Evolutionary conservation across 345 rosid genomes (phyloP).

Genomic region (Leavenworthia alabamica): DNA sequence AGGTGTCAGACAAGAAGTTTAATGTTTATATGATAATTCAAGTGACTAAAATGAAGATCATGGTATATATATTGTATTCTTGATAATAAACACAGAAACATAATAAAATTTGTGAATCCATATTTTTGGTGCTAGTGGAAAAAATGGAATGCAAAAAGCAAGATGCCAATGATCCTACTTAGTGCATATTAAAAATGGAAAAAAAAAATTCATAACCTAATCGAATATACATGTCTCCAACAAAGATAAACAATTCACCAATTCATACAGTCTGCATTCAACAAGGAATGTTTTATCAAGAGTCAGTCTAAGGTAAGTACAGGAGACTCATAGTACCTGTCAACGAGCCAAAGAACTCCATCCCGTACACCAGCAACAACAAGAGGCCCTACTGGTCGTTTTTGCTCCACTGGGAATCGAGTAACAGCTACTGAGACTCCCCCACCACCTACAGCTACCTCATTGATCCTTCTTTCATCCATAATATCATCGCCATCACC

Average conservation of each 20-base stretch:
- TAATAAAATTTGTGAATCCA: background rate
- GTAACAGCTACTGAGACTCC: conserved; percentile 98
- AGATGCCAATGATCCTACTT: conserved; percentile 6
- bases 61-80: background rate
- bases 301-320: background rate
- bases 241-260: background rate
- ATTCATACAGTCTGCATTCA: background rate
- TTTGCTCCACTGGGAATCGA: conserved; percentile 90
- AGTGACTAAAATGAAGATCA: conserved; percentile 8
- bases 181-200: conserved; percentile 3
- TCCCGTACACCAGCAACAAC: conserved; percentile 90
- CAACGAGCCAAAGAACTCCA: conserved; percentile 99
- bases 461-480: conserved; percentile 73
- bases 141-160: background rate
- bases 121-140: background rate
- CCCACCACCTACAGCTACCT: conserved; percentile 99
- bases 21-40: background rate
- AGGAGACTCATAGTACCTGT: conserved; percentile 47
- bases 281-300: background rate
- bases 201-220: background rate
- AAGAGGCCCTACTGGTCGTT: conserved; percentile 95
- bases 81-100: background rate
- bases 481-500: conserved; percentile 66
- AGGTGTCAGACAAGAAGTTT: conserved; percentile 1
- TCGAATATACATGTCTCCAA: background rate